A percentile compares a stretch with the other conserved stretches of the same genome.
Evolutionary conservation across 176 grass and related monocot genomes (phyloP).

Genomic region (Paspalum notatum): DNA sequence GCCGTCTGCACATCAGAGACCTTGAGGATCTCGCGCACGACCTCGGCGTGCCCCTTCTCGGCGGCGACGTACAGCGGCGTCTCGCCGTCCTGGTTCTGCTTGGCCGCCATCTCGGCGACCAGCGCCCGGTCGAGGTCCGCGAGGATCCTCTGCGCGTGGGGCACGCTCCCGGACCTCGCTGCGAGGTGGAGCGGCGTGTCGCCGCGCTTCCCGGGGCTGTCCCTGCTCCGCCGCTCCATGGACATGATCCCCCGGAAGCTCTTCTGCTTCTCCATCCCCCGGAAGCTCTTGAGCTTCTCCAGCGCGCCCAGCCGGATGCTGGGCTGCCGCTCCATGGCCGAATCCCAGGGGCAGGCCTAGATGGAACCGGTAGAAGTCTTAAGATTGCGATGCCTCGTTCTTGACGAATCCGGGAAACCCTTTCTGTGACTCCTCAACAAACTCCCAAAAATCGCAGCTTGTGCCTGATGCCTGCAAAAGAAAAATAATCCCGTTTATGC

Average conservation of each 20-base stretch:
- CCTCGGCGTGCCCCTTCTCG: constrained; percentile 72
- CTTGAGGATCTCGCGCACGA: constrained; percentile 73
- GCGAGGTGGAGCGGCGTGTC: constrained; percentile 78
- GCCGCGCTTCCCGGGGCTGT: constrained; percentile 80
- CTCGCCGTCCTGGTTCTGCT: constrained; percentile 86
- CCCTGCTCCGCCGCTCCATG: constrained; percentile 67
- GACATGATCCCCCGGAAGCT: constrained; percentile 55
- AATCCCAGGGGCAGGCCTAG: constrained; percentile 1
- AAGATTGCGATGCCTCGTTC: constrained; percentile 23
- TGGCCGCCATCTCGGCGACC: constrained; percentile 56
- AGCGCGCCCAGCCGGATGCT: constrained; percentile 63
- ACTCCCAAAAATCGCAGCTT: constrained; percentile 16
- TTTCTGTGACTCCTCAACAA: constrained; percentile 1
- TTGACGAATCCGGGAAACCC: constrained; percentile 26
- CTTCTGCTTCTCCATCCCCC: constrained; percentile 65
- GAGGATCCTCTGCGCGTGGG: constrained; percentile 63
- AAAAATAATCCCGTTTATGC: constrained; percentile 9
- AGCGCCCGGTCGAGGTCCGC: constrained; percentile 47
- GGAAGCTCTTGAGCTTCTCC: constrained; percentile 68
- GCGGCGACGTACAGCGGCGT: constrained; percentile 81
- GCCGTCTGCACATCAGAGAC: constrained; percentile 75
- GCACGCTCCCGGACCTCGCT: constrained; percentile 66
- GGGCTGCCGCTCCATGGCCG: constrained; percentile 61
- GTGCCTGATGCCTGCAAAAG: neutral
- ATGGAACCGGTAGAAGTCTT: neutral